These are phyloP conservation scores for Kwoniella bestiolae DNA, from an alignment of 768 basidiomycete species.

Conservation along the genomic window DNA sequence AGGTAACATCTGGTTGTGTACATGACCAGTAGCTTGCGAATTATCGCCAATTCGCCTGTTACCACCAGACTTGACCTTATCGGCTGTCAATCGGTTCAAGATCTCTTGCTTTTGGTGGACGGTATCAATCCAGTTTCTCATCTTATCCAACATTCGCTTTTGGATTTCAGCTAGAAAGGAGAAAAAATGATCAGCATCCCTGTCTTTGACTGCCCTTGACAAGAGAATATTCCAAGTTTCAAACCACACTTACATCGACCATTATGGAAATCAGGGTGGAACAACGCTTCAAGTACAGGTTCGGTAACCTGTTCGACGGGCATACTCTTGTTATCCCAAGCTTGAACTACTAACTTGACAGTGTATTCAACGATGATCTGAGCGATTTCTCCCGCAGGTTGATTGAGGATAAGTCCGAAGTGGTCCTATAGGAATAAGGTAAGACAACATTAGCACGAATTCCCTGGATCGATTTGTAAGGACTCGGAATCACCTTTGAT, in stretches of 20 bases:
- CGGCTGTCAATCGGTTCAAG: constrained; percentile 46
- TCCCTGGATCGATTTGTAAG: not conserved
- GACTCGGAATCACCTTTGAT: constrained; percentile 64
- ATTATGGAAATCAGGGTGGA: constrained; percentile 54
- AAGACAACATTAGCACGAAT: not conserved
- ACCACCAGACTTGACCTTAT: constrained; percentile 41
- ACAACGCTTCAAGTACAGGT: constrained; percentile 50
- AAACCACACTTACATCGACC: constrained; percentile 38
- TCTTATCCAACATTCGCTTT: constrained; percentile 50
- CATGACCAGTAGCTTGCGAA: constrained; percentile 39
- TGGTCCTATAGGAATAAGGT: constrained; percentile 63
- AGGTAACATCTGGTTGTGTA: constrained; percentile 47
- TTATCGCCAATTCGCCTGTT: constrained; percentile 55
- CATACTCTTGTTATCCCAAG: constrained; percentile 71
- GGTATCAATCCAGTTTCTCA: constrained; percentile 43
- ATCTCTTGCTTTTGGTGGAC: constrained; percentile 47
- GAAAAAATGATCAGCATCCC: not conserved
- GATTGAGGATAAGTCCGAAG: constrained; percentile 72
- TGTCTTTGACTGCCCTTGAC: not conserved
- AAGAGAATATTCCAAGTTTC: not conserved
- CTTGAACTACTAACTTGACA: constrained; percentile 71
- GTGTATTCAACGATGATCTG: constrained; percentile 69
- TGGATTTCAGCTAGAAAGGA: constrained; percentile 42
- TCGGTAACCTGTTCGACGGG: constrained; percentile 50
- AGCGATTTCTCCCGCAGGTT: constrained; percentile 75